Conservation (phyloP, 768 basidiomycete genomes). For the Atractiella rhizophila region DNA sequence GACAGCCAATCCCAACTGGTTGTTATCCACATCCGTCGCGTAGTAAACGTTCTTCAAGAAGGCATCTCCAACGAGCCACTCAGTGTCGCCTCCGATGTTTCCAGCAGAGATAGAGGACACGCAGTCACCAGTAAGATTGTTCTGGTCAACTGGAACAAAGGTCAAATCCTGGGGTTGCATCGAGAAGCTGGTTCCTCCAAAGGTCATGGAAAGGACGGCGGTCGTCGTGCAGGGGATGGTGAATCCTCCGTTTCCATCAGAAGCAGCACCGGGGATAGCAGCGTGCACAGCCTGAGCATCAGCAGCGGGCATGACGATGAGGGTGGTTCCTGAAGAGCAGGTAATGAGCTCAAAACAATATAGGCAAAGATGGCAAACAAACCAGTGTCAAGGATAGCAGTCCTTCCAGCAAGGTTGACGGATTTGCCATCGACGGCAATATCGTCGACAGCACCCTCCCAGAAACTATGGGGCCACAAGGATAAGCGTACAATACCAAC, state of each 20-base stretch:
- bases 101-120: constrained; percentile 43
- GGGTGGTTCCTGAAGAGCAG: constrained; percentile 19
- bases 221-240: constrained; percentile 41
- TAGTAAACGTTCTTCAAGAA: constrained; percentile 41
- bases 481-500: not conserved
- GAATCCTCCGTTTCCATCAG: constrained; percentile 30
- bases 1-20: not conserved
- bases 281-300: constrained; percentile 36
- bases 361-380: constrained; percentile 16
- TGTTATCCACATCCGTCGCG: constrained; percentile 35
- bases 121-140: constrained; percentile 36
- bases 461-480: constrained; percentile 28
- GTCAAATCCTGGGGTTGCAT: constrained; percentile 45
- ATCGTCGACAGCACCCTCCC: constrained; percentile 43
- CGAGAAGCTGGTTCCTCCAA: constrained; percentile 34
- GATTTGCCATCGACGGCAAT: constrained; percentile 33
- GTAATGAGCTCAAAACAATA: not conserved
- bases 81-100: constrained; percentile 23
- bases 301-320: constrained; percentile 24
- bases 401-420: constrained; percentile 27
- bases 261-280: constrained; percentile 32
- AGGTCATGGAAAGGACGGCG: constrained; percentile 31
- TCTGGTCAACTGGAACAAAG: constrained; percentile 31
- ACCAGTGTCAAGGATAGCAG: constrained; percentile 47
- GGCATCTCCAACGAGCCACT: not conserved